Evolutionary conservation across 2,329 filamentous ascomycete genomes (phyloP).

Genomic region (Aureobasidium musti): DNA sequence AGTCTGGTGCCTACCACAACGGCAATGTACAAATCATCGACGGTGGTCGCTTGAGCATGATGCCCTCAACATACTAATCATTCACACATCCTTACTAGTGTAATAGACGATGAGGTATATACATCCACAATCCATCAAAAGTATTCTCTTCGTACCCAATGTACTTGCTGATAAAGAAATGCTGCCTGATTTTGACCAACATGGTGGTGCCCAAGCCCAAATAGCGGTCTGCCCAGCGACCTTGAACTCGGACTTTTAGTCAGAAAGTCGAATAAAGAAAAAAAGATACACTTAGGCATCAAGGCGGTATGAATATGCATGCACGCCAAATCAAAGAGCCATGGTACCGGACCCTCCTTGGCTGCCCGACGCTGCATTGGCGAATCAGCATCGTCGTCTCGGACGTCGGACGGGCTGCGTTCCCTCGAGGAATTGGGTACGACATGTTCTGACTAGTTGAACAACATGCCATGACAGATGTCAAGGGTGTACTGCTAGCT

Average conservation of each 20-base stretch:
- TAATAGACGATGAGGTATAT: slow-evolving; percentile 6
- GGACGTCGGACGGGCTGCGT: slow-evolving; percentile 20
- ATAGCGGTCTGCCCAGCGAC: slow-evolving; percentile 20
- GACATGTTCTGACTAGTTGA: slow-evolving; percentile 7
- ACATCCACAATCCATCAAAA: slow-evolving; percentile 4
- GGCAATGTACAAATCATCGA: slow-evolving; percentile 54
- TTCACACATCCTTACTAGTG: neutral
- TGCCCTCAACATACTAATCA: slow-evolving; percentile 32
- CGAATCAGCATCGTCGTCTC: slow-evolving; percentile 24
- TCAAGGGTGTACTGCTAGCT: slow-evolving; percentile 25
- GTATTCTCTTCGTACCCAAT: neutral
- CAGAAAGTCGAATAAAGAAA: slow-evolving; percentile 5
- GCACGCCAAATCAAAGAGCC: slow-evolving; percentile 21
- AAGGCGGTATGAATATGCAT: slow-evolving; percentile 21
- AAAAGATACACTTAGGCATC: slow-evolving; percentile 19
- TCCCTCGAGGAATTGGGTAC: slow-evolving; percentile 21
- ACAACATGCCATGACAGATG: slow-evolving; percentile 22
- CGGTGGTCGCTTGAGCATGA: slow-evolving; percentile 42
- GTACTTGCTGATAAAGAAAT: slow-evolving; percentile 9
- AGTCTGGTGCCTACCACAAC: slow-evolving; percentile 57
- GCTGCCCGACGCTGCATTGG: slow-evolving; percentile 27
- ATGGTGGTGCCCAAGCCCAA: slow-evolving; percentile 19
- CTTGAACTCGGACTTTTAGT: slow-evolving; percentile 15
- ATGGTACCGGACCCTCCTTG: slow-evolving; percentile 23
- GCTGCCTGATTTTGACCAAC: slow-evolving; percentile 6